Percentiles rank a stretch among this genome's conserved stretches.
phyloP scores from a whole-genome alignment of 306 rosid species.

The Nissolia schottii region DNA sequence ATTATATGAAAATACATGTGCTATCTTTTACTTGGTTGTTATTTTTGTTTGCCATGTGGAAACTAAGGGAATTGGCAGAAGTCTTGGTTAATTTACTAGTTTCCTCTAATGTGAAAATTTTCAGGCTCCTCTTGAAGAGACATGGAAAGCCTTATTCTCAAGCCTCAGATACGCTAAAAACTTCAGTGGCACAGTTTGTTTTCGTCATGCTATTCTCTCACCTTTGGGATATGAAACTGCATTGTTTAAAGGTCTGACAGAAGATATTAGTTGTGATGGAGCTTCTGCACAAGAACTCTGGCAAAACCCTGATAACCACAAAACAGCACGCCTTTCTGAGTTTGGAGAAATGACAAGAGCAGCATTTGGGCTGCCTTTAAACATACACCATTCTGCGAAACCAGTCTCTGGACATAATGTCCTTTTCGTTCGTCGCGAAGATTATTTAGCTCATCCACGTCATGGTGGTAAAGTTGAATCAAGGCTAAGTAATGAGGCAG shows the following conservation, averaged over 20 bases:
- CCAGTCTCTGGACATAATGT: conserved; percentile 49
- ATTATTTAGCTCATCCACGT: conserved; percentile 94
- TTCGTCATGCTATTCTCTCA: conserved; percentile 78
- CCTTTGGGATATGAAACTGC: conserved; percentile 93
- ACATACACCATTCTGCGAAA: conserved; percentile 38
- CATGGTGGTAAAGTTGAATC: conserved; percentile 86
- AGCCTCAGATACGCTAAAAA: conserved; percentile 80
- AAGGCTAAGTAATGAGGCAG: conserved; percentile 74
- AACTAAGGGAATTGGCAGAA: conserved; percentile 5
- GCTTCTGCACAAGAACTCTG: conserved; percentile 65
- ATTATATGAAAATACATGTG: neutral
- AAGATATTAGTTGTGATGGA: conserved; percentile 61
- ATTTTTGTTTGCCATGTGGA: conserved; percentile 8
- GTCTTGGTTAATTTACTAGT: conserved; percentile 1
- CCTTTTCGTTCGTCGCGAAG: conserved; percentile 92
- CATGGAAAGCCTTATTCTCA: conserved; percentile 85
- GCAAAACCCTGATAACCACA: conserved; percentile 59
- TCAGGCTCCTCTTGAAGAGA: conserved; percentile 88
- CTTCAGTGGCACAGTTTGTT: conserved; percentile 77
- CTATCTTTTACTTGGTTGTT: neutral
- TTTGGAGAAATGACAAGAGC: conserved; percentile 93
- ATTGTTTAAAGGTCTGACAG: conserved; percentile 70
- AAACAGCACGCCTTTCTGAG: conserved; percentile 88
- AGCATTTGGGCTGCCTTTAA: conserved; percentile 61
- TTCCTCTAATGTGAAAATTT: conserved; percentile 18